A percentile compares a stretch with the other conserved stretches of the same genome.
phyloP scores from a whole-genome alignment of 1,139 yeast species.

The Hyphopichia wangnamkhiaoensis region DNA sequence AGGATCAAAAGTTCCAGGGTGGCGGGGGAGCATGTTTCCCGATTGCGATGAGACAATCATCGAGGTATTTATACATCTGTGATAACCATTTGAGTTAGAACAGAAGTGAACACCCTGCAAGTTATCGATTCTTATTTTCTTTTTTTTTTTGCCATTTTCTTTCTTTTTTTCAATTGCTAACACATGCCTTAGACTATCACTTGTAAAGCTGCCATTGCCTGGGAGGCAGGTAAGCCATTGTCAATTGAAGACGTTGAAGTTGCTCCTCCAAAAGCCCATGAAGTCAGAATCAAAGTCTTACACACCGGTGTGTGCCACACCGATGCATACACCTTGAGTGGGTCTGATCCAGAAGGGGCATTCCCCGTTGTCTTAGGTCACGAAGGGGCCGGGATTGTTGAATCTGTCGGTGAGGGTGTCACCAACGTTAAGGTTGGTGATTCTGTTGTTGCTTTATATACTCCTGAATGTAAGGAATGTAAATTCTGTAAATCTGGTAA shows the following conservation, averaged over 20 bases:
- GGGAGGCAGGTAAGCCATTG: constrained; percentile 91
- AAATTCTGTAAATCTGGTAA: constrained; percentile 94
- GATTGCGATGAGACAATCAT: not conserved
- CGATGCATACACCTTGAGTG: constrained; percentile 94
- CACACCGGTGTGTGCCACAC: constrained; percentile 98
- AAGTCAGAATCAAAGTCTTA: constrained; percentile 85
- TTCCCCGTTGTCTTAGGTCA: constrained; percentile 93
- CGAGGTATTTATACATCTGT: not conserved
- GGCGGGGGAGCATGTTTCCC: too few relatives aligned
- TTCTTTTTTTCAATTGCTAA: not conserved
- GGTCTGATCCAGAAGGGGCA: constrained; percentile 94
- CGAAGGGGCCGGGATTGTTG: constrained; percentile 97
- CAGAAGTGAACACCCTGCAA: not conserved
- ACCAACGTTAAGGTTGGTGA: constrained; percentile 85
- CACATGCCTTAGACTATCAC: constrained; percentile 57
- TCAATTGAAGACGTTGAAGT: constrained; percentile 86
- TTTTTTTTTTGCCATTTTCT: not conserved
- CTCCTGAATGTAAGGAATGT: constrained; percentile 95
- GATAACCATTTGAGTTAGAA: not conserved
- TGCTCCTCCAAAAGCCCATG: constrained; percentile 93
- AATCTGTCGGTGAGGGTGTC: constrained; percentile 90
- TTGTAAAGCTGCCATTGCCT: constrained; percentile 96
- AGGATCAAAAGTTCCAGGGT: too few relatives aligned
- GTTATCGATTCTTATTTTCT: not conserved
- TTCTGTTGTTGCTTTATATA: constrained; percentile 86